Conservation (phyloP, 2,329 filamentous ascomycete genomes). For the Xylariaceae sp. region DNA sequence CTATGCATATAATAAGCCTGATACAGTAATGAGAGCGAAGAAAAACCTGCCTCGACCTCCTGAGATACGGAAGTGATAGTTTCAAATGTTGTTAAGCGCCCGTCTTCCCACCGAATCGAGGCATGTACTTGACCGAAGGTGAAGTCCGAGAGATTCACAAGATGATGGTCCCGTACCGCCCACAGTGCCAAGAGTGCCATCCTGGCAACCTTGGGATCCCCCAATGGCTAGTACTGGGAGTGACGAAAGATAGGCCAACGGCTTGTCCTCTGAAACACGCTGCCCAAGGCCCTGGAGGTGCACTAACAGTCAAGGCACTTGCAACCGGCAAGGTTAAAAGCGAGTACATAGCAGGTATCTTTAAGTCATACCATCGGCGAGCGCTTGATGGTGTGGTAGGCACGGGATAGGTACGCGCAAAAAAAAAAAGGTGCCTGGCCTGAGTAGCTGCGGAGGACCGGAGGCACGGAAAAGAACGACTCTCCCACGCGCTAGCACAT, state of each 20-base stretch:
- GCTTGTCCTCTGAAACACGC: constrained; percentile 23
- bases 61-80: no score
- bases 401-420: no score
- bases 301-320: background rate
- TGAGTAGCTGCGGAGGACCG: background rate
- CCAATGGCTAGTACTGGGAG: background rate
- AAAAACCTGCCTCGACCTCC: no score
- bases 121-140: background rate
- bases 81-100: background rate
- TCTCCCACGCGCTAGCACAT: background rate
- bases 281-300: background rate
- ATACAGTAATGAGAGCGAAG: background rate
- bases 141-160: background rate
- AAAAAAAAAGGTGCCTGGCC: no score
- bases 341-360: no score
- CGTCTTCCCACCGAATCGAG: background rate
- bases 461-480: background rate
- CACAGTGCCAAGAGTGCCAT: background rate
- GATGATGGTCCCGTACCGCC: background rate
- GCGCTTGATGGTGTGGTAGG: no score
- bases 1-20: background rate
- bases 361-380: no score
- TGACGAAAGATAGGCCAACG: constrained; percentile 2
- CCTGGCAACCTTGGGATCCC: background rate
- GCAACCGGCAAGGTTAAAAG: no score